Evolutionary conservation across 306 rosid genomes (phyloP).

Genomic region (Dalbergia oliveri): DNA sequence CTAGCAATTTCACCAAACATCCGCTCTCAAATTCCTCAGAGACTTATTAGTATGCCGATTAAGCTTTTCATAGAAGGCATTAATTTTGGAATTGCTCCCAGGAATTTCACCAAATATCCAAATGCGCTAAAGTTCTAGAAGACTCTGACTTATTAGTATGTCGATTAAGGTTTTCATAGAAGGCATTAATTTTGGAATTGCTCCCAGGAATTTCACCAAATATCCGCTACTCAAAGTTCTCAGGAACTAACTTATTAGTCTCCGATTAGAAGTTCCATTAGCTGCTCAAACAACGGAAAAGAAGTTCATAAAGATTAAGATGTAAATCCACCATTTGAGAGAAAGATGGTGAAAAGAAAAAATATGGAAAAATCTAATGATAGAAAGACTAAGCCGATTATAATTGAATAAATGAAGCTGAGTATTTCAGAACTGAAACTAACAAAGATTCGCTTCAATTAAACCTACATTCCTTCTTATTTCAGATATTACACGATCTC

Average conservation of each 20-base stretch:
- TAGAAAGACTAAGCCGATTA: conserved; percentile 10
- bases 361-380: conserved; percentile 23
- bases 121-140: conserved; percentile 54
- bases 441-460: conserved; percentile 15
- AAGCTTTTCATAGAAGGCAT: conserved; percentile 53
- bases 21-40: conserved; percentile 56
- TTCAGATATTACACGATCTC: neutral
- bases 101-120: conserved; percentile 57
- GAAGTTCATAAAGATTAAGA: neutral
- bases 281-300: conserved; percentile 54
- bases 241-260: too few species aligned
- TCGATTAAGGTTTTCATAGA: too few species aligned
- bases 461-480: conserved; percentile 25
- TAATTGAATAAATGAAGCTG: neutral
- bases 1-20: conserved; percentile 56
- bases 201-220: too few species aligned
- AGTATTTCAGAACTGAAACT: neutral
- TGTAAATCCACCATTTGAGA: neutral
- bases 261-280: conserved; percentile 50
- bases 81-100: conserved; percentile 40
- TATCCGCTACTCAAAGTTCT: too few species aligned
- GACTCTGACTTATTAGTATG: conserved; percentile 68
- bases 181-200: too few species aligned
- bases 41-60: conserved; percentile 50
- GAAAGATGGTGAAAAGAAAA: conserved; percentile 2